Evolutionary conservation across 2,329 filamentous ascomycete genomes (phyloP), one percentile per base, ranked within the genome.

Genomic region (Knufia petricola): DNA sequence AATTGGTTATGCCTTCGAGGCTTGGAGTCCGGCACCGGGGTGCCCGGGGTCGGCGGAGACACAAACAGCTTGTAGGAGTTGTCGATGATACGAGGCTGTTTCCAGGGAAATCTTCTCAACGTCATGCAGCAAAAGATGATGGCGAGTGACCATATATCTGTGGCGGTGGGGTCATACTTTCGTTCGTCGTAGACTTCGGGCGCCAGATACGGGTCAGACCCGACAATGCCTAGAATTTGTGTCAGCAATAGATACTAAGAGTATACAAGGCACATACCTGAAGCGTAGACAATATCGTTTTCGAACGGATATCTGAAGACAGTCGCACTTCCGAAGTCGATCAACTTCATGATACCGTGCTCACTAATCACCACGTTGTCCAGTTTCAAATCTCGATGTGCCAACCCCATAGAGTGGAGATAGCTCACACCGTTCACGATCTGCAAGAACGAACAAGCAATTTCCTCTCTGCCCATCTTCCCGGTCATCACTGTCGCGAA

Each of bases 121-220:
- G 87, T 92, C 92, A 98, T 98, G 72, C 92, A 98, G 68, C 92
- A 96, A 69, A 90, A 98, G 48, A 98, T 96, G 59, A 98, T 98
- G 15, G 90, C 92, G 51, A 98, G 74, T 9, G 92, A 98, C 92
- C 92, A 98, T 51, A 98, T 88, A 68, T 98, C 92, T 1, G 90
- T 87, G 4, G 88, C 87, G 53, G 89, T 85, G 1, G 92, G 88
- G 61, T 98, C 89, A 64, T 98, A 98, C 62, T 88, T 89, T 56
- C 84, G 81, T 53, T 89, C 80, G 56, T 95, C 89, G 61, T 96
- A 96, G 1, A 98, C 92, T 66, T 98, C 92, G 0, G 92, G 92
- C 0, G 92, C 92, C 37, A 98, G 77, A 64, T 98, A 98, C 2
- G 92, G 92, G 69, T 98, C 92, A 8, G 92, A 95, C 40, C 83